Evolutionary conservation across 2,329 filamentous ascomycete genomes (phyloP), one percentile per base, ranked within the genome.

Genomic region (Xylariaceae sp.): DNA sequence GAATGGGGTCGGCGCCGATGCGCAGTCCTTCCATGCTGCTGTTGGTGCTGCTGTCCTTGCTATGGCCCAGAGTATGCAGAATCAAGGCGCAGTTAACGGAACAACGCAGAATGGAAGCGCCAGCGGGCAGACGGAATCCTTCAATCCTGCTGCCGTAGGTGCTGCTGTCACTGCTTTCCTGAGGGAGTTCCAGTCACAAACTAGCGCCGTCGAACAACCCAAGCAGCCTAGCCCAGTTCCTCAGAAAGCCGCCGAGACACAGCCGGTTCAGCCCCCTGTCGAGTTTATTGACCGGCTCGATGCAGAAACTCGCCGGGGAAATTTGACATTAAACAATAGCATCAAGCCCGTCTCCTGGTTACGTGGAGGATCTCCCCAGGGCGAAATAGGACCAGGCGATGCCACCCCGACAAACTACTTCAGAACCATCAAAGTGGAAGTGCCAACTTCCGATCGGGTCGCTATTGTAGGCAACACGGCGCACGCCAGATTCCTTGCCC

Each of bases 401-500:
- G 10, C 2, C 5, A 44, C 15, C 11, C 30, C 42, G 11, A 5
- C 9, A 3, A 8, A 15, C 13, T 11, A 10, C 13, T 2, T 42
- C 2, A 1, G 1, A 23, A 48, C n/a, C 37, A 0, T 6, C 1
- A 30, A 53, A 10, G 13, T n/a, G 10, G 9, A 48, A 13, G 13
- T 44, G 34, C 15, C 48, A 3, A 34, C 58, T 8, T 75, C 73
- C 49, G 71, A 73, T 59, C 70, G 61, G 75, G 78, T 65, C 80
- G 88, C 67, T 79, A 79, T 92, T 11, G 69, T 90, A 17, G 88
- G 88, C 13, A 75, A 83, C 39, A 86, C 84, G 48, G 83, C 81
- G 66, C 76, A 88, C 47, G 88, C 87, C 30, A 82, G 79, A 62
- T 82, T 88, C 61, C 74, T 90, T 54, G 87, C 87, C 10, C 85